Conservation (phyloP, 352 stramenopile genomes). For the Globisporangium echinulatum region DNA sequence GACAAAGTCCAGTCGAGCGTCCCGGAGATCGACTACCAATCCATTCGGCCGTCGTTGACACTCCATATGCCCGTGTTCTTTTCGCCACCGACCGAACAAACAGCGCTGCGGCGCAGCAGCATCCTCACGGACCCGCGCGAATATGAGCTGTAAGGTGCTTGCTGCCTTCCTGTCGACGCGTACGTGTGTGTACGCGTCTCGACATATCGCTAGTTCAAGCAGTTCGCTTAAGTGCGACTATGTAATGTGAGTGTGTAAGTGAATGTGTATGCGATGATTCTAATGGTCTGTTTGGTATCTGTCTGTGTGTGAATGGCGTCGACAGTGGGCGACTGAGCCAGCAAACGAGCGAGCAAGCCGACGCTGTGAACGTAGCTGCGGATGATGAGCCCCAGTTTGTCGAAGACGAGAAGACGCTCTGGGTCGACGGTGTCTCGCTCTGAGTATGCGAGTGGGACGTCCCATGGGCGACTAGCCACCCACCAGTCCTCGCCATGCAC, state of each 20-base stretch:
- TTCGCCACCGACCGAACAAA: slow-evolving; percentile 27
- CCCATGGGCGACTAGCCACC: neutral
- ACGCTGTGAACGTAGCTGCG: neutral
- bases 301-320: neutral
- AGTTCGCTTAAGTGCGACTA: neutral
- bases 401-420: slow-evolving; percentile 9
- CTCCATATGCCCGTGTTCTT: slow-evolving; percentile 70
- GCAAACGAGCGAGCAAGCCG: neutral
- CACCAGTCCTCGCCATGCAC: neutral
- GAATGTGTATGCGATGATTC: neutral
- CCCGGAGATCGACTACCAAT: slow-evolving; percentile 34
- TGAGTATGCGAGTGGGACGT: neutral
- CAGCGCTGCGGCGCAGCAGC: slow-evolving; percentile 34
- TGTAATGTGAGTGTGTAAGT: neutral
- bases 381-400: neutral
- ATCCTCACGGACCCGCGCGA: slow-evolving; percentile 41
- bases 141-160: slow-evolving; percentile 43
- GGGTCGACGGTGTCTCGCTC: slow-evolving; percentile 12
- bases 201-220: no score
- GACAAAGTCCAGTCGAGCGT: slow-evolving; percentile 27
- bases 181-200: neutral
- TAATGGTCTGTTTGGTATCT: neutral
- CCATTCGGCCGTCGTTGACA: slow-evolving; percentile 48
- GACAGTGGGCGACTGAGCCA: neutral
- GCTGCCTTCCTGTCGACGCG: neutral